Base-by-base conservation (phyloP, 1,284 basidiomycete genomes). In the Xerocomus minutiporus region DNA sequence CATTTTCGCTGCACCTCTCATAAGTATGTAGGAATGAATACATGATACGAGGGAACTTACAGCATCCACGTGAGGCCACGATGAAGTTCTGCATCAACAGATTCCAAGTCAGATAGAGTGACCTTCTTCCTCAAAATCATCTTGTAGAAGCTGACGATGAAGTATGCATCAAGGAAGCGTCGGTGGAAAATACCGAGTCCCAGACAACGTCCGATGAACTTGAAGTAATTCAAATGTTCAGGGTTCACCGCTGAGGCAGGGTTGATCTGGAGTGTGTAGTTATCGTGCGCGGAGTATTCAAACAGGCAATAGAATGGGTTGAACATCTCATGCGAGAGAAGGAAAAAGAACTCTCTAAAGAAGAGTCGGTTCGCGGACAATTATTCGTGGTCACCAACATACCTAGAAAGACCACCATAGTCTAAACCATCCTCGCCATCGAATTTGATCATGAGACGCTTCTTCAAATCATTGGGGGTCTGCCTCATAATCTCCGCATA, bases 401-500 rank as follows among this genome's bases (percentile, higher is more conserved):
- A 88, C 88, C 90, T 84, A 36, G 92, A 94, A 48, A 96, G 72
- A 73, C 93, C 93, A 72, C 93, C 93, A 67, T 96, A 97, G 77
- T 97, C 93, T 61, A 97, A 75, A 66, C 93, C 94, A 71, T 97
- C 93, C 72, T 97, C 93, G 39, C 93, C 94, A 62, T 96, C 93
- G 69, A 97, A 97, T 75, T 95, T 97, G 76, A 97, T 95, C 93
- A 97, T 96, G 60, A 97, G 71, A 43, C 94, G 79, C 75, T 96
- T 97, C 82, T 95, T 96, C 64, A 97, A 71, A 68, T 97, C 93
- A 65, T 88, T 93, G 6, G 93, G 91, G 36, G 88, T 90, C 73
- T 96, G 93, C 50, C 90, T 79, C 94, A 97, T 97, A 58, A 97
- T 95, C 76, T 96, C 94, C 52, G 91, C 91, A 72, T 95, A 97